phyloP scores from a whole-genome alignment of 1,139 yeast genomes.

The Kodamaea suecica region DNA sequence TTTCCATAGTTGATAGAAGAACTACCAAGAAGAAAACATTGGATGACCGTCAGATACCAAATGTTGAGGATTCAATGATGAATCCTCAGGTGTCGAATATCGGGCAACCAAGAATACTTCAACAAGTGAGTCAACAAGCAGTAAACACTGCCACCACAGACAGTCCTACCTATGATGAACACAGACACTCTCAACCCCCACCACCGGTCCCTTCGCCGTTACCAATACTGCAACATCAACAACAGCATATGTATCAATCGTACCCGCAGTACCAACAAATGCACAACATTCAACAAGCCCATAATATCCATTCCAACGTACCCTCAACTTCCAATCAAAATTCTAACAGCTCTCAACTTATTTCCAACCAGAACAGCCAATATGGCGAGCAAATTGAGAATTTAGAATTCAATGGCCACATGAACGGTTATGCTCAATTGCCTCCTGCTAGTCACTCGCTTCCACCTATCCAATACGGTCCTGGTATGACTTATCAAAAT shows the following conservation, averaged over 20 bases:
- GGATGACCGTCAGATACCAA: background rate
- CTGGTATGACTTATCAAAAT: constrained; percentile 6
- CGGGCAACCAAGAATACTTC: background rate
- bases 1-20: constrained; percentile 26
- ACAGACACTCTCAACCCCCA: background rate
- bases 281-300: background rate
- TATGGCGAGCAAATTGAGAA: background rate
- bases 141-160: background rate
- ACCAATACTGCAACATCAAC: constrained; percentile 4
- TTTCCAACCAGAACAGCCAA: background rate
- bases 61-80: background rate
- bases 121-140: background rate
- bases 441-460: constrained; percentile 2
- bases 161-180: constrained; percentile 1
- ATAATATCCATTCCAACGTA: too few relatives aligned
- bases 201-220: background rate
- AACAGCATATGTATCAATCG: background rate
- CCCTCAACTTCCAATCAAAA: too few relatives aligned
- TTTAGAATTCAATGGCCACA: background rate
- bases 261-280: background rate
- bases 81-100: background rate
- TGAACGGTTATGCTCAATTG: background rate
- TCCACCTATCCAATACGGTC: constrained; percentile 4
- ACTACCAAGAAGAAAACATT: constrained; percentile 17
- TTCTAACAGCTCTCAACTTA: too few relatives aligned